These are phyloP conservation scores for Rhodofomes roseus DNA, from an alignment of 1,284 basidiomycete genomes.

Conservation along the genomic window DNA sequence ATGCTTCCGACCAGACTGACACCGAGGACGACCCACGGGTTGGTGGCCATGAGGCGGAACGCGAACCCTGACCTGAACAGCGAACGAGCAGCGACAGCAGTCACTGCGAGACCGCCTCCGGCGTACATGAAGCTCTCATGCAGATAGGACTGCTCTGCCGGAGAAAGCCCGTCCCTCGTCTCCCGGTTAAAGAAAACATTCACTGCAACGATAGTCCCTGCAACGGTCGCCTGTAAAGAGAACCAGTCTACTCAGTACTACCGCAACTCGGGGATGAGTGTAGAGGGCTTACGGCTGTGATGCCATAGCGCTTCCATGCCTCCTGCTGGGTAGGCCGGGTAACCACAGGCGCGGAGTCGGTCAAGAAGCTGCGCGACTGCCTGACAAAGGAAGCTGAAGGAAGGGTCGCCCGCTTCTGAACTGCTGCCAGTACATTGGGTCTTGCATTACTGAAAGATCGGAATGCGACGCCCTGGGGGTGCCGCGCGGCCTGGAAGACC, in stretches of 20 bases:
- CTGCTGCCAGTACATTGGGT: slow-evolving; percentile 27
- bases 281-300: slow-evolving; percentile 42
- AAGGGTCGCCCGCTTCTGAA: slow-evolving; percentile 22
- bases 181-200: slow-evolving; percentile 75
- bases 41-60: slow-evolving; percentile 79
- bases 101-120: slow-evolving; percentile 75
- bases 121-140: slow-evolving; percentile 86
- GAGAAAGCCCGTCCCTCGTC: slow-evolving; percentile 63
- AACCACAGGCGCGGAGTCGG: slow-evolving; percentile 39
- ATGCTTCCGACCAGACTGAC: slow-evolving; percentile 77
- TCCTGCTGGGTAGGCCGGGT: slow-evolving; percentile 34
- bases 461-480: slow-evolving; percentile 14
- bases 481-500: slow-evolving; percentile 13
- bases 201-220: slow-evolving; percentile 60
- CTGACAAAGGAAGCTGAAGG: slow-evolving; percentile 20
- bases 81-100: slow-evolving; percentile 73
- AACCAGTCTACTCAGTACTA: neutral
- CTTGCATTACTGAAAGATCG: slow-evolving; percentile 30
- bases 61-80: slow-evolving; percentile 77
- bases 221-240: slow-evolving; percentile 54
- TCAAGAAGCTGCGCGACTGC: slow-evolving; percentile 36
- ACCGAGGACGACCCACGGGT: slow-evolving; percentile 87
- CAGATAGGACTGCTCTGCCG: slow-evolving; percentile 66
- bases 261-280: neutral
- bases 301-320: slow-evolving; percentile 46